A percentile compares a stretch with the other conserved stretches of the same genome.
phyloP scores from a whole-genome alignment of 2,329 filamentous ascomycete species.

The Arthrobotrys iridis region DNA sequence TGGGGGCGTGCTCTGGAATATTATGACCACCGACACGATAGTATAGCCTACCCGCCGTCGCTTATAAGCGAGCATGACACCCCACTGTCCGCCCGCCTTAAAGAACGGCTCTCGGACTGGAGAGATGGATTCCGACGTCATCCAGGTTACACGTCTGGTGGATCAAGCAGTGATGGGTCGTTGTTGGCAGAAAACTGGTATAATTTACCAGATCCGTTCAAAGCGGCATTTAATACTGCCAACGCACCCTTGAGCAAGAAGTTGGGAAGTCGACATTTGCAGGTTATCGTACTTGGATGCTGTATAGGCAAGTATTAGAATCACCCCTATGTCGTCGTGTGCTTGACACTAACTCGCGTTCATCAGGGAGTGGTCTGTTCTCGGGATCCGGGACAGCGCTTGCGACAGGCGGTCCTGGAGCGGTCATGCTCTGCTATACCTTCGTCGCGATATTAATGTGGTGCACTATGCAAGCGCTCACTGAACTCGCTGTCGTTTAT shows the following conservation, averaged over 20 bases:
- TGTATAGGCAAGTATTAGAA: slow-evolving; percentile 35
- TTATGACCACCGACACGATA: slow-evolving; percentile 41
- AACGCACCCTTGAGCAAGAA: slow-evolving; percentile 46
- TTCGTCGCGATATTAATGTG: slow-evolving; percentile 70
- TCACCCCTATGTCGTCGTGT: neutral
- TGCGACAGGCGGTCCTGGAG: slow-evolving; percentile 62
- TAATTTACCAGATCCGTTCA: slow-evolving; percentile 46
- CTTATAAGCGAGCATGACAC: slow-evolving; percentile 36
- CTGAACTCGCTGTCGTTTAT: slow-evolving; percentile 71
- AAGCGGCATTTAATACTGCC: slow-evolving; percentile 46
- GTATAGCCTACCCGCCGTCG: slow-evolving; percentile 49
- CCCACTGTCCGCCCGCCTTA: slow-evolving; percentile 38
- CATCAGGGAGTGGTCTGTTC: slow-evolving; percentile 69
- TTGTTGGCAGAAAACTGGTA: slow-evolving; percentile 48
- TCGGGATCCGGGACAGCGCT: slow-evolving; percentile 70
- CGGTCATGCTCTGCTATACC: slow-evolving; percentile 63
- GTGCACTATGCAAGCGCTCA: slow-evolving; percentile 70
- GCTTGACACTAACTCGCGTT: neutral
- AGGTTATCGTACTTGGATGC: slow-evolving; percentile 48
- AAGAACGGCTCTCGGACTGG: slow-evolving; percentile 28
- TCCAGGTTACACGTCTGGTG: slow-evolving; percentile 32
- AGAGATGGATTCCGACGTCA: slow-evolving; percentile 47
- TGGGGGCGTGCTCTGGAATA: slow-evolving; percentile 48
- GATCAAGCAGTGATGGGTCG: slow-evolving; percentile 26
- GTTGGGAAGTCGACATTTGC: slow-evolving; percentile 43